Conservation (phyloP, 768 basidiomycete species). For the Nidularia pulvinata region DNA sequence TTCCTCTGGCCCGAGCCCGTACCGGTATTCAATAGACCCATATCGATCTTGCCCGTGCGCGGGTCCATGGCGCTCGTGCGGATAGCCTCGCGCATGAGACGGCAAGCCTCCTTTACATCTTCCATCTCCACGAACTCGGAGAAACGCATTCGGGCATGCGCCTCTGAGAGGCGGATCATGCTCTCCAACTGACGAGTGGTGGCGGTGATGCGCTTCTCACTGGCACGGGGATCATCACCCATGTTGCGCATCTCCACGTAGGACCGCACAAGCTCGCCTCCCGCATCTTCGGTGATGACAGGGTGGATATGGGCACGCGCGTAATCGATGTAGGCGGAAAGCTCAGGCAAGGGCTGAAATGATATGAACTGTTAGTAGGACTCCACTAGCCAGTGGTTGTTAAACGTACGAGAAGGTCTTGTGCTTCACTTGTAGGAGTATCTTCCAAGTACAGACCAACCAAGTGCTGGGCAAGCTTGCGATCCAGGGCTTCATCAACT, state of each 20-base stretch:
- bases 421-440: constrained; percentile 58
- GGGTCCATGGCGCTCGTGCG: constrained; percentile 96
- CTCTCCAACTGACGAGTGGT: constrained; percentile 97
- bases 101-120: constrained; percentile 89
- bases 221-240: constrained; percentile 84
- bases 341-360: constrained; percentile 79
- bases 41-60: constrained; percentile 95
- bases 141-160: constrained; percentile 96
- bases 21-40: constrained; percentile 94
- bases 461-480: constrained; percentile 88
- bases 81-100: constrained; percentile 98
- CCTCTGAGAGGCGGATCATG: constrained; percentile 96
- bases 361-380: not conserved
- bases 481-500: constrained; percentile 87
- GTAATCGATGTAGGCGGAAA: constrained; percentile 95
- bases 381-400: not conserved
- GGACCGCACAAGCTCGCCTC: constrained; percentile 78
- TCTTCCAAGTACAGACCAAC: constrained; percentile 96
- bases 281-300: constrained; percentile 82
- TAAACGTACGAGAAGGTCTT: constrained; percentile 69
- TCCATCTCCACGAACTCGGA: constrained; percentile 80
- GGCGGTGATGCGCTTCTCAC: constrained; percentile 95
- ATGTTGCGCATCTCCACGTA: constrained; percentile 96
- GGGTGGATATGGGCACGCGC: constrained; percentile 88
- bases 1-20: constrained; percentile 86